Evolutionary conservation across 2,329 filamentous ascomycete genomes (phyloP).

Genomic region (Fusarium protoensiforme): DNA sequence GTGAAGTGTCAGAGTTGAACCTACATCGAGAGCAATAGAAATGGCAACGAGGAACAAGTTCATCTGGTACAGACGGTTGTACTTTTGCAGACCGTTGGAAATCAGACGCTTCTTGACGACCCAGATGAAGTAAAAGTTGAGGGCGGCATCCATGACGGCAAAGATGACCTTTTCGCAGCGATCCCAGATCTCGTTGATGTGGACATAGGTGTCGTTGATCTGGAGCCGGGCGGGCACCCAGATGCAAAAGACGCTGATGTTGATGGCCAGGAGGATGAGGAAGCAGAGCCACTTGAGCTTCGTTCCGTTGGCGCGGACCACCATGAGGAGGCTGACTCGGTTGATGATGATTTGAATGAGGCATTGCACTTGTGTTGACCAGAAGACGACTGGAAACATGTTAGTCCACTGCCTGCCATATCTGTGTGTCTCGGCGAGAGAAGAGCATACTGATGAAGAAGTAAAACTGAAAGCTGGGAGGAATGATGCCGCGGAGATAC

Average conservation of each 20-base stretch:
- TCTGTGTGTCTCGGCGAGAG: neutral
- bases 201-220: conserved; percentile 50
- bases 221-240: conserved; percentile 61
- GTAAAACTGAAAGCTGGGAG: conserved; percentile 46
- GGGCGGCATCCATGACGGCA: conserved; percentile 55
- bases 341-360: conserved; percentile 65
- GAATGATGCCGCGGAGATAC: conserved; percentile 31
- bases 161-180: conserved; percentile 60
- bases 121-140: conserved; percentile 60
- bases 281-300: conserved; percentile 57
- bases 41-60: conserved; percentile 42
- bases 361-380: conserved; percentile 52
- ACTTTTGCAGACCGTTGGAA: conserved; percentile 59
- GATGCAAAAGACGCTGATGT: conserved; percentile 60
- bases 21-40: conserved; percentile 42
- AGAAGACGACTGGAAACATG: conserved; percentile 39
- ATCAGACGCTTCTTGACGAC: conserved; percentile 58
- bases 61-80: conserved; percentile 55
- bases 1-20: neutral
- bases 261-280: conserved; percentile 54
- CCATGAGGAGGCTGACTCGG: conserved; percentile 57
- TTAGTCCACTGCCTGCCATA: neutral
- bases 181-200: conserved; percentile 60
- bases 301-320: conserved; percentile 45
- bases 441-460: conserved; percentile 37